Base-by-base conservation (phyloP, 83 land plant species). In the Picea abies region DNA sequence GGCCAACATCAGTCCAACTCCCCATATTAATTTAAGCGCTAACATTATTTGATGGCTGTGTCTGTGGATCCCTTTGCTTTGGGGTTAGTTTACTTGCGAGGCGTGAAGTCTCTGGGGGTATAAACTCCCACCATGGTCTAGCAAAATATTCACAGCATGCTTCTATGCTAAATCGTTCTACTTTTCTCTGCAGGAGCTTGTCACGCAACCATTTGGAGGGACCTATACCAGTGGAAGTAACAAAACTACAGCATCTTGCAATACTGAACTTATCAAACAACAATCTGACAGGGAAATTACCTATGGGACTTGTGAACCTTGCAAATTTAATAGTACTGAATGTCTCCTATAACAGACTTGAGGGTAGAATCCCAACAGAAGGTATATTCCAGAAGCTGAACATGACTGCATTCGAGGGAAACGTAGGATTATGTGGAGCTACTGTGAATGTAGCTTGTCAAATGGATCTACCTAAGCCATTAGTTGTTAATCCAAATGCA, bases 401-500 rank as follows among this genome's bases (percentile, higher is more conserved):
- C 83, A 73, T 61, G 80, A 88, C 88, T 76, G 82, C 93, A 1
- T 79, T 95, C 39, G 78, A 90, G n/a, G 99, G 96, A 20, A 97
- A 97, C 83, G 81, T 83, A 0, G 94, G 90, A 16, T 73, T 97
- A 7, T 97, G 99, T 80, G 93, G 96, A 12, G 90, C 89, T 0
- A 79, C 79, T 60, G 44, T 97, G 71, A 83, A 84, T 44, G 91
- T 85, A 32, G 84, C 92, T 0, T 97, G 99, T 71, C 94, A 89
- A 63, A 88, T 89, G 85, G 84, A 87, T 81, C 85, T 91, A 14
- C 93, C 92, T 16, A 92, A 96, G 84, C 99, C 99, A 5, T 84
- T 97, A 0, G 98, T 94, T 10, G 91, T 97, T 69, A 89, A 97
- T 80, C 99, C 99, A n/a, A 82, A 90, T 83, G 89, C 87, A 23